Conservation (phyloP, 2,329 filamentous ascomycete species). For the Fusarium mangiferae region DNA sequence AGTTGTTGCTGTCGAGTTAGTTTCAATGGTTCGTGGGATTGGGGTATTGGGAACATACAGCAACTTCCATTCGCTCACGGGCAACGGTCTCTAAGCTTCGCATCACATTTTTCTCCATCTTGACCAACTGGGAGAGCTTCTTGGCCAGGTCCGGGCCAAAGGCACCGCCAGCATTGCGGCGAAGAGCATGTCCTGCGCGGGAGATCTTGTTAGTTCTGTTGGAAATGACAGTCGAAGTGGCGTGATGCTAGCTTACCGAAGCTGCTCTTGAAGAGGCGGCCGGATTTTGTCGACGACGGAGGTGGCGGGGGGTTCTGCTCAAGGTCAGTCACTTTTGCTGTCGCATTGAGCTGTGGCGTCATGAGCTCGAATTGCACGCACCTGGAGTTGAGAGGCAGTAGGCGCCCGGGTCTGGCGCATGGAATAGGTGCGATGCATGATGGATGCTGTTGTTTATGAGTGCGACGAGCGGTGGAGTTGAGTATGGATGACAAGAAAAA, state of each 20-base stretch:
- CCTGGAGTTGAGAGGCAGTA: conserved; percentile 82
- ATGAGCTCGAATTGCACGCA: conserved; percentile 44
- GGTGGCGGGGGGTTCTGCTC: conserved; percentile 89
- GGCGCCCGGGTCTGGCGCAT: conserved; percentile 98
- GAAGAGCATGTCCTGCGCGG: conserved; percentile 70
- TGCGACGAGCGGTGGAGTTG: conserved; percentile 38
- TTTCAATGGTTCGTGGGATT: not conserved
- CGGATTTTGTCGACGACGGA: conserved; percentile 88
- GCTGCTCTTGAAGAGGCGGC: conserved; percentile 85
- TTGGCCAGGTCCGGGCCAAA: conserved; percentile 90
- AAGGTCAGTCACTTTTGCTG: conserved; percentile 11
- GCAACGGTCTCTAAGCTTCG: conserved; percentile 95
- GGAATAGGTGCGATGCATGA: conserved; percentile 98
- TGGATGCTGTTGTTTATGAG: conserved; percentile 42
- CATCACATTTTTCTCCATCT: conserved; percentile 99
- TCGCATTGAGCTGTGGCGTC: not conserved
- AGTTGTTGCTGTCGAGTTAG: conserved; percentile 83
- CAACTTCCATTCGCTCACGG: conserved; percentile 97
- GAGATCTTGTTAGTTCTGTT: conserved; percentile 11
- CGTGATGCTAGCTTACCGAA: conserved; percentile 71
- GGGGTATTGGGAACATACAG: conserved; percentile 69
- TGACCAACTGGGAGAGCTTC: conserved; percentile 97
- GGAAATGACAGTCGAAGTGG: not conserved
- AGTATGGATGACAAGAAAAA: conserved; percentile 23
- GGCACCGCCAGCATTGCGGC: conserved; percentile 78